Percentiles rank a stretch among this genome's conserved stretches.
Conservation (phyloP, 1,284 basidiomycete genomes). For the Puccinia brachypodii region DNA sequence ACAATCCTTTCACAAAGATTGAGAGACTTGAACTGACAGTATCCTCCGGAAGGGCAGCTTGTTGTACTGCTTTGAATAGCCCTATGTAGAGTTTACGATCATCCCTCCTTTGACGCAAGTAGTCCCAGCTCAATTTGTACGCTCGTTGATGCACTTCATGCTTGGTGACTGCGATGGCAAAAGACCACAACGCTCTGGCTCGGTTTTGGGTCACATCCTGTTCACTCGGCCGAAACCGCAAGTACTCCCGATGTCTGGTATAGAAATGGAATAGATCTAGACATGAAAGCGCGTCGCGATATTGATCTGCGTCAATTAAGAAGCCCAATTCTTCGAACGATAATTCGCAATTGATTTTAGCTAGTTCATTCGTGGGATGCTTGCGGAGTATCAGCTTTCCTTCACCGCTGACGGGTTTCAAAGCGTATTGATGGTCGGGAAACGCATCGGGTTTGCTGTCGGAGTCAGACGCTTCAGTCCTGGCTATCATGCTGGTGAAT, state of each 20-base stretch:
- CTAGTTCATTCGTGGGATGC: conserved; percentile 69
- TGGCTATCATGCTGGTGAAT: conserved; percentile 69
- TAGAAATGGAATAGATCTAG: conserved; percentile 98
- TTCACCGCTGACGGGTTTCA: conserved; percentile 94
- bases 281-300: conserved; percentile 88
- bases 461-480: conserved; percentile 50
- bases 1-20: neutral
- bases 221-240: conserved; percentile 65
- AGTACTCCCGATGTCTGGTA: conserved; percentile 84
- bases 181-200: conserved; percentile 73
- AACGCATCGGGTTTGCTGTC: neutral
- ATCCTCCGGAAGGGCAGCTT: conserved; percentile 2
- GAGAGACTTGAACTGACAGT: neutral
- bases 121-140: conserved; percentile 86
- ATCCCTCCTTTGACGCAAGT: conserved; percentile 83
- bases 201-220: conserved; percentile 68
- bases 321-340: conserved; percentile 94
- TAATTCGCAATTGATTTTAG: conserved; percentile 84
- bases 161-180: conserved; percentile 78
- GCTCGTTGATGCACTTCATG: conserved; percentile 82
- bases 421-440: conserved; percentile 83
- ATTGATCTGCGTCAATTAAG: conserved; percentile 89
- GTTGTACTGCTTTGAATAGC: conserved; percentile 67
- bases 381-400: conserved; percentile 85
- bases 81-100: conserved; percentile 79